Conservation (phyloP, 2,329 filamentous ascomycete species). For the Ustilaginoidea virens region DNA sequence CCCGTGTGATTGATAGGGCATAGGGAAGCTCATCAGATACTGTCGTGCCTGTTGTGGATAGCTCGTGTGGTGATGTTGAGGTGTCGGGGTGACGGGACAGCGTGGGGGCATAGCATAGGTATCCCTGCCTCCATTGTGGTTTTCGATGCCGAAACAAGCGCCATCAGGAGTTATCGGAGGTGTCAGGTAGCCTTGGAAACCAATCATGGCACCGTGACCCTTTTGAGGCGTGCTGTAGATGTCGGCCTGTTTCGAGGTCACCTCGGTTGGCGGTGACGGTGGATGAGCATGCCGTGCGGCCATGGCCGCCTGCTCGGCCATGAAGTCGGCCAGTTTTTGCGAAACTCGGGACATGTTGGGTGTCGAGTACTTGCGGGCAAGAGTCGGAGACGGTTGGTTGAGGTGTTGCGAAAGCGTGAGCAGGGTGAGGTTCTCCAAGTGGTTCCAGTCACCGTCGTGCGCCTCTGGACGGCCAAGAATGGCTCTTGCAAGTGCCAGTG, state of each 20-base stretch:
- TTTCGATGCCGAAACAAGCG: constrained; percentile 30
- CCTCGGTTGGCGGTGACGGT: constrained; percentile 44
- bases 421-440: constrained; percentile 52
- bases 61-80: constrained; percentile 25
- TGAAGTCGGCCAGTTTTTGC: constrained; percentile 39
- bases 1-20: constrained; percentile 18
- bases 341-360: constrained; percentile 37
- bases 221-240: constrained; percentile 72
- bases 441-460: constrained; percentile 62
- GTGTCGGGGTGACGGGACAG: constrained; percentile 48
- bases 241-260: constrained; percentile 35
- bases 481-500: constrained; percentile 71
- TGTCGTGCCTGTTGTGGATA: constrained; percentile 20
- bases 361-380: constrained; percentile 44
- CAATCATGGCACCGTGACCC: constrained; percentile 45
- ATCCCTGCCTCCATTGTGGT: constrained; percentile 26
- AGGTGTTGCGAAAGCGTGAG: constrained; percentile 43
- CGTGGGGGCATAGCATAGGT: constrained; percentile 32
- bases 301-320: constrained; percentile 42
- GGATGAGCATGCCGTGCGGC: constrained; percentile 33
- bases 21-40: constrained; percentile 20
- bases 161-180: constrained; percentile 75
- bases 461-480: constrained; percentile 70
- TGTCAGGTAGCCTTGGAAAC: constrained; percentile 64
- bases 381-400: constrained; percentile 40